Conservation (phyloP, 2,329 filamentous ascomycete genomes). For the Penicillium sp. region DNA sequence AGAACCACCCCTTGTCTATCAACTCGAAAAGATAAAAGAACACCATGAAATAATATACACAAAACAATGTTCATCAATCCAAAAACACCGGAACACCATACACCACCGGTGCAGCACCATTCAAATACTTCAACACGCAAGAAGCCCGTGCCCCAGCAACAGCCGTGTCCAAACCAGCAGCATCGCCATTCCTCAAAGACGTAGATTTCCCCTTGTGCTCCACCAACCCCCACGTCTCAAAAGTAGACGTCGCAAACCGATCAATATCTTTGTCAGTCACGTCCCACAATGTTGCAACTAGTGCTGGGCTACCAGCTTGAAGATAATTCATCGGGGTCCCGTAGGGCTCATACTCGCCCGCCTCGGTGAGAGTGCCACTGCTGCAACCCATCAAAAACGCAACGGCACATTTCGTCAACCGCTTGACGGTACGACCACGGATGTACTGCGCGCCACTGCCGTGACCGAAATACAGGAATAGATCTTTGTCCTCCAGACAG, state of each 20-base stretch:
- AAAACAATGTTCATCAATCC: constrained; percentile 29
- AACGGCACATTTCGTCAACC: constrained; percentile 75
- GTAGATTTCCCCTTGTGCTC: constrained; percentile 43
- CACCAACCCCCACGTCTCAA: constrained; percentile 85
- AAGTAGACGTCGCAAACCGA: constrained; percentile 76
- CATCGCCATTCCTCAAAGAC: constrained; percentile 22
- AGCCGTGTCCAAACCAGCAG: constrained; percentile 73
- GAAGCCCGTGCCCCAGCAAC: constrained; percentile 72
- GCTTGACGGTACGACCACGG: constrained; percentile 77
- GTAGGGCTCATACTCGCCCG: constrained; percentile 86
- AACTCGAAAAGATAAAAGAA: not conserved
- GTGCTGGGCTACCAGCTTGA: constrained; percentile 80
- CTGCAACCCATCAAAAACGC: constrained; percentile 94
- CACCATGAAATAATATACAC: not conserved
- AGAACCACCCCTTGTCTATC: not conserved
- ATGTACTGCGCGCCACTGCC: constrained; percentile 95
- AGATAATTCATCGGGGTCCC: constrained; percentile 92
- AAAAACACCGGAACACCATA: constrained; percentile 95
- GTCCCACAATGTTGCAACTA: constrained; percentile 95
- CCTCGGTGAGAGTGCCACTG: constrained; percentile 77
- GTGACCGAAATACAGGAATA: constrained; percentile 94
- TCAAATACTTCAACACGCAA: constrained; percentile 89
- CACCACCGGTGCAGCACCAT: constrained; percentile 88
- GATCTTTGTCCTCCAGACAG: constrained; percentile 66
- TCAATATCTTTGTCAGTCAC: constrained; percentile 98